Evolutionary conservation across 331 rosid genomes (phyloP).

Genomic region (Phaseolus coccineus): DNA sequence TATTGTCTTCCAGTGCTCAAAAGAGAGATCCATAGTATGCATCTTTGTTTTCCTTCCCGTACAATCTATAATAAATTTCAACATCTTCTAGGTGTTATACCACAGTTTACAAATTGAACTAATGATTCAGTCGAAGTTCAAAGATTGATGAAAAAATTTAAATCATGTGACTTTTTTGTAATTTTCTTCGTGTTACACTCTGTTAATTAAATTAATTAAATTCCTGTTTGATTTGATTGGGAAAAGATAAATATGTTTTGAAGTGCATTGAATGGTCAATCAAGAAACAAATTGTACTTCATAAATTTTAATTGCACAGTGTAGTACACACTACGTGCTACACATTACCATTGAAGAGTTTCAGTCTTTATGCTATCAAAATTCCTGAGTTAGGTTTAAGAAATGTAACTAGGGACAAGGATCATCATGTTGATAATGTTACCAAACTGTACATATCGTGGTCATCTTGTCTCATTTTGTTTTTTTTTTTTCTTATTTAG

Average conservation of each 20-base stretch:
- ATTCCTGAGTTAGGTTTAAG: constrained; percentile 13
- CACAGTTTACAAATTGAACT: neutral
- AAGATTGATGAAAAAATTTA: neutral
- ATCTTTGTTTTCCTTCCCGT: constrained; percentile 26
- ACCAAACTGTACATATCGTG: constrained; percentile 3
- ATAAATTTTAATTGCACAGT: neutral
- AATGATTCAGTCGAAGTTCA: neutral
- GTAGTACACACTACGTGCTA: neutral
- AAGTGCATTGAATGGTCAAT: neutral
- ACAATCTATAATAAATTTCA: constrained; percentile 11
- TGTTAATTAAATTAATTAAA: constrained; percentile 5
- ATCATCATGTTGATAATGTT: constrained; percentile 17
- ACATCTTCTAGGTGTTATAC: constrained; percentile 3
- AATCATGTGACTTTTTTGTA: neutral
- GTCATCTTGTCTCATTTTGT: constrained; percentile 30
- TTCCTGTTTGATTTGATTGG: constrained; percentile 16
- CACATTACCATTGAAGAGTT: constrained; percentile 28
- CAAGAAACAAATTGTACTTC: neutral
- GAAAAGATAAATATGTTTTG: constrained; percentile 15
- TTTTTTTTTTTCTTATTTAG: constrained; percentile 49
- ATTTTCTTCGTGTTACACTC: constrained; percentile 17
- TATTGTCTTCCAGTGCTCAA: constrained; percentile 94
- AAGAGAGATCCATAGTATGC: constrained; percentile 85
- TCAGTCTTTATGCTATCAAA: neutral
- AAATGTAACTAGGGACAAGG: constrained; percentile 18